Conservation (phyloP, 495 filamentous ascomycete genomes). For the Tuber brumale region DNA sequence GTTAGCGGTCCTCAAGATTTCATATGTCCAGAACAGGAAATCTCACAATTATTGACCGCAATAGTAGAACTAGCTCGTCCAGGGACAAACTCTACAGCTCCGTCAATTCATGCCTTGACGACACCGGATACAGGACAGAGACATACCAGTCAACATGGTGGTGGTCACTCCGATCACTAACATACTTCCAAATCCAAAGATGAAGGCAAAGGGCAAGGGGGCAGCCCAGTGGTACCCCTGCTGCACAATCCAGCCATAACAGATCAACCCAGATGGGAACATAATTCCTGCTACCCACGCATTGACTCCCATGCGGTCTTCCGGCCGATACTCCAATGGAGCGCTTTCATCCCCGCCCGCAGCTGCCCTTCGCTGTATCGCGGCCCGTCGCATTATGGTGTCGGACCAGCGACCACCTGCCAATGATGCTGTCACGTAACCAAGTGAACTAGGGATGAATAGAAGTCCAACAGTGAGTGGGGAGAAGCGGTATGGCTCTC, state of each 20-base stretch:
- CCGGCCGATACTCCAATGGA: conserved; percentile 61
- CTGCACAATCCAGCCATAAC: conserved; percentile 62
- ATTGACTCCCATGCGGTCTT: conserved; percentile 87
- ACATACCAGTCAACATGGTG: conserved; percentile 61
- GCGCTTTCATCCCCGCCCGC: conserved; percentile 11
- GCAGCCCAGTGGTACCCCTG: conserved; percentile 51
- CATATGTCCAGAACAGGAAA: background rate
- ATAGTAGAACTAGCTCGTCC: conserved; percentile 65
- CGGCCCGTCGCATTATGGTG: conserved; percentile 69
- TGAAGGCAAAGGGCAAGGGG: conserved; percentile 69
- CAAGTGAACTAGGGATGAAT: conserved; percentile 74
- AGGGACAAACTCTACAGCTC: conserved; percentile 73
- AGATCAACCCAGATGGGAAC: conserved; percentile 62
- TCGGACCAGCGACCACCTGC: conserved; percentile 85
- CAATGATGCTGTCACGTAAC: conserved; percentile 66
- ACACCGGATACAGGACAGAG: background rate
- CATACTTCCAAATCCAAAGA: conserved; percentile 85
- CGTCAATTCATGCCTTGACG: conserved; percentile 22
- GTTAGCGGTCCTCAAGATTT: background rate
- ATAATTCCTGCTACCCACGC: conserved; percentile 72
- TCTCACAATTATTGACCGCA: conserved; percentile 64
- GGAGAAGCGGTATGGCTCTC: conserved; percentile 65
- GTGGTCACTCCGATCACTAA: conserved; percentile 72
- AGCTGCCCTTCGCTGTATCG: conserved; percentile 49
- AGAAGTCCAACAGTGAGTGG: conserved; percentile 69